Percentiles rank a stretch among this genome's conserved stretches.
Evolutionary conservation across 257 asterid species (phyloP).

Genomic region (Forsythia suspensa): DNA sequence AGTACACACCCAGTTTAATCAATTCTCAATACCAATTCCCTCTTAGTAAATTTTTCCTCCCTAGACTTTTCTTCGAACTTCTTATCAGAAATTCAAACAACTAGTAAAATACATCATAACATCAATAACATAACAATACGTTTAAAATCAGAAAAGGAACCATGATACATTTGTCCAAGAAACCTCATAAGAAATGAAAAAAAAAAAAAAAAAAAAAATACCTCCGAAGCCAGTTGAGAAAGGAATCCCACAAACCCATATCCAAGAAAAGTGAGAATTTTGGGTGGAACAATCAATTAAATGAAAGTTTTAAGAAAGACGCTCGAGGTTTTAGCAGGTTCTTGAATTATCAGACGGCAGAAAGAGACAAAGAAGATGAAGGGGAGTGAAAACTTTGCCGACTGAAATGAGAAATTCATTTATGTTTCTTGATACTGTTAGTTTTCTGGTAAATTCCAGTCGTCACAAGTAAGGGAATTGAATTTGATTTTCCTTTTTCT

Average conservation of each 20-base stretch:
- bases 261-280: slow-evolving; percentile 16
- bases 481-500: not conserved
- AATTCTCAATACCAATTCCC: slow-evolving; percentile 12
- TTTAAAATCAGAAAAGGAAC: not conserved
- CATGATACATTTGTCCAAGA: not conserved
- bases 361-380: slow-evolving; percentile 16
- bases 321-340: slow-evolving; percentile 1
- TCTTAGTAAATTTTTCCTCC: not conserved
- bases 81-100: not conserved
- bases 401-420: slow-evolving; percentile 21
- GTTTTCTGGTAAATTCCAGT: not conserved
- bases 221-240: slow-evolving; percentile 92
- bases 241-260: slow-evolving; percentile 82
- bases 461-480: not conserved
- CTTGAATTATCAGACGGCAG: slow-evolving; percentile 24
- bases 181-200: not conserved
- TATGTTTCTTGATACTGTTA: not conserved
- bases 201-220: slow-evolving; percentile 10
- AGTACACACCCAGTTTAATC: not conserved
- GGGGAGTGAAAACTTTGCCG: slow-evolving; percentile 29
- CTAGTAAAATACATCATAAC: not conserved
- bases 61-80: not conserved
- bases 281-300: slow-evolving; percentile 10
- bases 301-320: not conserved
- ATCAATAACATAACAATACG: not conserved